Base-by-base conservation (phyloP, 176 grass and related monocot species). In the Stipa capillata region DNA sequence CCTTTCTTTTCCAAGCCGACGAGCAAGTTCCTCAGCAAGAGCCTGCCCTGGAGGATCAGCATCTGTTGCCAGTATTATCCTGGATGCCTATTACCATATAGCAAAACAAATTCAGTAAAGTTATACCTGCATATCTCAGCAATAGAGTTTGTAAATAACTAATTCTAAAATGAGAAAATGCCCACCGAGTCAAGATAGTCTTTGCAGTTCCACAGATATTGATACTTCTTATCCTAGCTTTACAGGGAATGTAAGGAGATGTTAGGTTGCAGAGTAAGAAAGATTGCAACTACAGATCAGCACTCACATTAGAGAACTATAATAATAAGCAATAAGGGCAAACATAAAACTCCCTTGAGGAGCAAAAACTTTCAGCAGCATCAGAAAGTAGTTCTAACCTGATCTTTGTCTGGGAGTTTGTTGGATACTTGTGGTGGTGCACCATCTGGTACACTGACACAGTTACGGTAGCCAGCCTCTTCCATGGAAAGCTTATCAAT, bases 401-500 rank as follows among this genome's bases (percentile, higher is more conserved):
- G 82, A 6, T 84, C 79, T 84, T 83, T 78, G 24, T 64, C 66
- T 58, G 84, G 88, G 61, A 91, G 21, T 31, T 89, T 86, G 21
- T 84, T 76, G 27, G 88, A 93, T 73, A 89, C 50, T 65, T 29
- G 21, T 24, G 86, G 13, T 24, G 90, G 90, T 69, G 90, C 90
- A 69, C 90, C 90, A 87, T 93, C 88, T 71, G 97, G 92, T 21
- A 99, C 88, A 72, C 92, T 99, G 67, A 99, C 85, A 84, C 92
- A 99, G 76, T 96, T 99, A 53, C 28, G 76, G 67, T 82, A 99
- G 34, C 97, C 97, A 79, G 86, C 92, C 81, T 99, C 92, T 73
- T 99, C 97, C 90, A 99, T 91, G 16, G 92, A 99, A 55, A 99
- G 90, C 79, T 99, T 99, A 89, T 99, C 90, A 61, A 99, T 96